Evolutionary conservation across 108 stramenopile genomes (phyloP), one percentile per base, ranked within the genome.

Genomic region (Parietichytrium sp.): DNA sequence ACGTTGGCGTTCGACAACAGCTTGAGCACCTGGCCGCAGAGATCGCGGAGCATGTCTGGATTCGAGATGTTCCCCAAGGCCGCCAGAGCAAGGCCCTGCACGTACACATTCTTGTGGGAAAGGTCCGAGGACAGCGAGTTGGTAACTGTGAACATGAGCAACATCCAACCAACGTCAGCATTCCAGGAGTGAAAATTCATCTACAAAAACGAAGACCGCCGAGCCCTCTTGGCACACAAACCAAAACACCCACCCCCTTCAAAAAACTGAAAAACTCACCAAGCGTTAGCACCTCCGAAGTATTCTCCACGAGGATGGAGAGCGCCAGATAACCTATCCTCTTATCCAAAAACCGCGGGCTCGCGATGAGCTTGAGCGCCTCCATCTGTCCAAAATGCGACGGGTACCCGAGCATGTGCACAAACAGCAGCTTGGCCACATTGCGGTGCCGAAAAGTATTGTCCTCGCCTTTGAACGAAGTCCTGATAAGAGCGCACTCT

Each of bases 301-400:
- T 90, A 87, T 98, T 97, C 3, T 94, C 93, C 26, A 99, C 92
- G 54, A 99, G 92, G 54, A 99, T 36, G 4, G 51, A 27, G 33
- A 81, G 80, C 12, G 45, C 81, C 12, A 90, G 86, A 54, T 90
- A 89, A 15, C 98, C 97, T 79, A 98, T 96, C 55, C 98, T 92
- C 82, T 99, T 99, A 85, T 98, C 98, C 49, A 91, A 94, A 79
- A 96, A 99, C 80, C 94, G 92, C 20, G 94, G 95, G 3, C 95
- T 95, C n/a, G 98, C 96, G 48, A 95, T 96, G 25, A 99, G 91
- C 87, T 97, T 98, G 85, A 99, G 89, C 84, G 97, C 98, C 88
- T 98, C 98, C 84, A 99, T 92, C 84, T 99, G 98, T 52, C 97
- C 98, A 86, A 96, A 99, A 91, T 99, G 97, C n/a, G 95, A 97